Evolutionary conservation across 352 stramenopile species (phyloP), one percentile per base, ranked within the genome.

Genomic region (Phytophthora aleatoria): DNA sequence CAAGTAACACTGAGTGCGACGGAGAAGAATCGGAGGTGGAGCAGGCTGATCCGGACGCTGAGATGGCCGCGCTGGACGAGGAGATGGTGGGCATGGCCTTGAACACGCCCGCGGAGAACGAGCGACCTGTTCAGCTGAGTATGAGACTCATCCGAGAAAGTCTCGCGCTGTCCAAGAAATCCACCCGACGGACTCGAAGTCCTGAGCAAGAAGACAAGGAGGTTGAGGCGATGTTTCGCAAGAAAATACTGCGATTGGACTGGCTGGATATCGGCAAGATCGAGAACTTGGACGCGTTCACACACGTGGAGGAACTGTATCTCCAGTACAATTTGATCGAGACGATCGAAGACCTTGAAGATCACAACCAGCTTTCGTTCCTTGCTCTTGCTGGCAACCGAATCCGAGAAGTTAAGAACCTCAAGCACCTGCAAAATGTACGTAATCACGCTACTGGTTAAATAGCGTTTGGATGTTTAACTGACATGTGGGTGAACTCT

Each of bases 201-300:
- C 10, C 43, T 8, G 43, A 69, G 28, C 55, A 61, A 0, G 58
- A 79, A 36, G 62, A 74, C 12, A 51, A 71, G 3, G 76, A 89
- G 55, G 78, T 87, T 20, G 52, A 72, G 7, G 39, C 49, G 6
- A 60, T 94, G 45, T 60, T 93, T 31, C 43, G 60, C 16, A 84
- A 85, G 53, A 89, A 85, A 67, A 60, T 77, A 28, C 53, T 94
- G 39, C 76, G 85, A 3, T 43, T 94, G 5, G 85, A 94, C 72
- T 92, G 81, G 85, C 73, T 90, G 31, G 81, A 79, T 53, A 77
- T 94, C 27, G 71, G 76, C 30, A 71, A 75, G 49, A 90, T 94
- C 36, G 85, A 94, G 52, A 92, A 94, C 44, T 50, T 94, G 3
- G 82, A 94, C 28, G 83, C 74, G 45, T 91, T 91, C 49, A 87